A percentile compares a stretch with the other conserved stretches of the same genome.
Conservation (phyloP, 140 eudicot genomes). For the Ambrosia hybrid region DNA sequence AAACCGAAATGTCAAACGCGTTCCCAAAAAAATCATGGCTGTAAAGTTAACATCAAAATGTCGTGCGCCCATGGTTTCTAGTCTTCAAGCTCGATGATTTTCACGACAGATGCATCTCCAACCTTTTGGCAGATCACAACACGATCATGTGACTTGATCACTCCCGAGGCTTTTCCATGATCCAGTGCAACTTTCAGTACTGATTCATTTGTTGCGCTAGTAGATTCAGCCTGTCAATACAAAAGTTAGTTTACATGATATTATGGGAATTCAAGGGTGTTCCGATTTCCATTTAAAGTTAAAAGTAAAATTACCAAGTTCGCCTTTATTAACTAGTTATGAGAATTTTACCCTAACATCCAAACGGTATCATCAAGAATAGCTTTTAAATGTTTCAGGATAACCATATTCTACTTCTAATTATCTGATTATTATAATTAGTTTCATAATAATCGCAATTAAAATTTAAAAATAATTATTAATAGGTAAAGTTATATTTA, state of each 20-base stretch:
- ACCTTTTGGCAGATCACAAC: slow-evolving; percentile 95
- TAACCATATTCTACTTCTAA: neutral
- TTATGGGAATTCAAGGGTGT: neutral
- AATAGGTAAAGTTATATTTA: neutral
- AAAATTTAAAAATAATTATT: neutral
- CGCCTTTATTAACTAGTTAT: neutral
- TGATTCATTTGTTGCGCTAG: slow-evolving; percentile 73
- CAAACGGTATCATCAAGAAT: neutral
- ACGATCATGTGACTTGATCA: slow-evolving; percentile 85
- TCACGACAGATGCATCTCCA: slow-evolving; percentile 94
- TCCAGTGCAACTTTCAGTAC: slow-evolving; percentile 93
- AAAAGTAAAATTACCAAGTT: neutral
- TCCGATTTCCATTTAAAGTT: neutral
- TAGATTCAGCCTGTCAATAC: slow-evolving; percentile 75
- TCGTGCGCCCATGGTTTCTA: slow-evolving; percentile 14
- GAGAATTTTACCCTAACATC: neutral
- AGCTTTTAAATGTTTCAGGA: neutral
- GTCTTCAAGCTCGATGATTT: slow-evolving; percentile 88
- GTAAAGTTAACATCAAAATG: neutral
- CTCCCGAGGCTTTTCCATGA: slow-evolving; percentile 83
- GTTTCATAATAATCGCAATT: neutral
- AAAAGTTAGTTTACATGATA: neutral
- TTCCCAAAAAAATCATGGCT: neutral
- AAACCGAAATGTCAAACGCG: slow-evolving; percentile 6
- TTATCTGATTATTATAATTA: neutral